Conservation (phyloP, 257 asterid genomes). For the Misopates orontium region DNA sequence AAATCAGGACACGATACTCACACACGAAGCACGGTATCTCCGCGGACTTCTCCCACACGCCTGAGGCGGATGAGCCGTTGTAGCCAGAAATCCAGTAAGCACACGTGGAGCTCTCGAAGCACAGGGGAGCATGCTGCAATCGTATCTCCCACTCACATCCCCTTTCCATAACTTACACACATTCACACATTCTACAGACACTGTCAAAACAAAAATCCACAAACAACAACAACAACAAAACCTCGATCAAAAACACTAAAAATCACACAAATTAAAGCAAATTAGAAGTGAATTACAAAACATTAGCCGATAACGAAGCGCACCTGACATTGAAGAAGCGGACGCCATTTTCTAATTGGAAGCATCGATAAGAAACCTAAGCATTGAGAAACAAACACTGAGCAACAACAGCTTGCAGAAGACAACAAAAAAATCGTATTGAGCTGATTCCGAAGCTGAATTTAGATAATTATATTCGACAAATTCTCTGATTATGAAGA, state of each 20-base stretch:
- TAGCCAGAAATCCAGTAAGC: conserved; percentile 82
- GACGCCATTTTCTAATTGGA: conserved; percentile 61
- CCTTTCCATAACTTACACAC: conserved; percentile 74
- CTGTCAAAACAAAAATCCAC: conserved; percentile 39
- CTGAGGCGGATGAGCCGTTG: conserved; percentile 66
- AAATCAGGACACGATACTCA: conserved; percentile 39
- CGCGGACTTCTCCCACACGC: conserved; percentile 40
- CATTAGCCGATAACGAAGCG: conserved; percentile 4
- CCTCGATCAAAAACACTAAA: not conserved
- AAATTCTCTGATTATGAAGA: conserved; percentile 8
- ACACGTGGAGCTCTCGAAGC: conserved; percentile 82
- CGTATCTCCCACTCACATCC: conserved; percentile 62
- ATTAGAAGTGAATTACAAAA: conserved; percentile 12
- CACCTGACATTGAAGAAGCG: conserved; percentile 80
- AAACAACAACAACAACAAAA: not conserved
- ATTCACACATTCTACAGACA: conserved; percentile 75
- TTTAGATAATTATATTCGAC: conserved; percentile 4
- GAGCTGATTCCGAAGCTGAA: conserved; percentile 30
- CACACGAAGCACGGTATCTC: conserved; percentile 49
- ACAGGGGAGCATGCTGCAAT: conserved; percentile 70
- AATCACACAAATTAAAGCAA: conserved; percentile 21
- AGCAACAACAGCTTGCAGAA: conserved; percentile 30
- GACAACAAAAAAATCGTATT: conserved; percentile 22
- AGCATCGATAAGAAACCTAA: conserved; percentile 57
- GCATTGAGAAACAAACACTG: conserved; percentile 37